These are phyloP conservation scores for Trametopsis cervina DNA, from an alignment of 768 basidiomycete species.

Conservation along the genomic window DNA sequence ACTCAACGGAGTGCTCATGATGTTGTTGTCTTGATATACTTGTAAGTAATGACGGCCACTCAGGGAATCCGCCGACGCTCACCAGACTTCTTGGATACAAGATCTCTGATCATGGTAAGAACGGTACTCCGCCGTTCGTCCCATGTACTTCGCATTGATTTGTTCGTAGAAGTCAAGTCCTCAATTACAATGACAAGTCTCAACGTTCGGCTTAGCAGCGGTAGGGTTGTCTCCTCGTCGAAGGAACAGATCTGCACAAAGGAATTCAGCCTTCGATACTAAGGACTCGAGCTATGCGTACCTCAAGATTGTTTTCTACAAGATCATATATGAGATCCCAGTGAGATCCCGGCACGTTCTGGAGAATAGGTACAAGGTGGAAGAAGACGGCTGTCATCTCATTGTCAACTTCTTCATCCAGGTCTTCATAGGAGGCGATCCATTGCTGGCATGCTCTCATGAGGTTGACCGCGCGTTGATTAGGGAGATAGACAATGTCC, in stretches of 20 bases:
- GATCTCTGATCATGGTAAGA: slow-evolving; percentile 51
- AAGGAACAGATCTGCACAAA: slow-evolving; percentile 47
- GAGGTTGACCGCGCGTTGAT: slow-evolving; percentile 79
- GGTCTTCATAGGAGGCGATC: slow-evolving; percentile 55
- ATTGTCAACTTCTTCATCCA: slow-evolving; percentile 75
- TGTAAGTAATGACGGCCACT: too few species aligned
- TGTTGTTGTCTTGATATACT: not conserved
- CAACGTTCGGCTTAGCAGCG: slow-evolving; percentile 64
- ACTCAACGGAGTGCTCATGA: slow-evolving; percentile 41
- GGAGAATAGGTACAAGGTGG: slow-evolving; percentile 79
- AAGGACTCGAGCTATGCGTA: too few species aligned
- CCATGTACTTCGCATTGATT: slow-evolving; percentile 65
- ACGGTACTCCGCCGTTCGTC: slow-evolving; percentile 44
- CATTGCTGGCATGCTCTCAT: slow-evolving; percentile 82
- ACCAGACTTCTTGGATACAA: slow-evolving; percentile 54
- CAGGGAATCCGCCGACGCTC: slow-evolving; percentile 16
- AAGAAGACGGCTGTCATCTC: slow-evolving; percentile 68
- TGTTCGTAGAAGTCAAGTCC: slow-evolving; percentile 68
- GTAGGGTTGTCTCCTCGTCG: slow-evolving; percentile 49
- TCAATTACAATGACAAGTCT: slow-evolving; percentile 59
- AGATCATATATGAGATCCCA: slow-evolving; percentile 94
- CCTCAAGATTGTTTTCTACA: slow-evolving; percentile 84
- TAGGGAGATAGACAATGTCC: slow-evolving; percentile 77
- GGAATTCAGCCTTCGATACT: too few species aligned
- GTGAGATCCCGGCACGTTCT: slow-evolving; percentile 79